Evolutionary conservation across 306 rosid species (phyloP), one percentile per base, ranked within the genome.

Genomic region (Nissolia schottii): DNA sequence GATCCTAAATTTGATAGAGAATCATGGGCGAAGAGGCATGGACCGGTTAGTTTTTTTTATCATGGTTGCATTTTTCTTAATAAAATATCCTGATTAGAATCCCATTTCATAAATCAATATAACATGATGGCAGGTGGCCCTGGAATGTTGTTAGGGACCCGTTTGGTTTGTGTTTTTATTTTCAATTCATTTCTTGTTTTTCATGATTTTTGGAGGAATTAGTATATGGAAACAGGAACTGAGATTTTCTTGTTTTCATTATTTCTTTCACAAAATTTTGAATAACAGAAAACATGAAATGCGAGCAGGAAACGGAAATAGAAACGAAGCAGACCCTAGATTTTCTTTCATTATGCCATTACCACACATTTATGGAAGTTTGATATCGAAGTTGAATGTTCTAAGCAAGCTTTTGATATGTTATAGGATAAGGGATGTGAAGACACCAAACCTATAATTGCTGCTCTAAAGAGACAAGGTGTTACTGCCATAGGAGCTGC

Each of bases 371-470:
- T 41, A 59, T 50, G 59, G 49, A 45, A 57, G 10, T 8, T 2
- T 19, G 25, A 10, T 59, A n/a, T 1, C 9, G 24, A 25, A 64
- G 43, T 64, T 19, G 31, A 43, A 10, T 64, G 29, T 18, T 66
- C 18, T 45, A 18, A 22, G 15, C 74, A 55, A 56, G 2, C 7
- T 5, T 29, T 3, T 13, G 28, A 12, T 22, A 15, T 59, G 55
- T 68, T 37, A 27, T 64, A 86, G 91, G 89, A 76, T 40, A 87
- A 85, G 70, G 90, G 66, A 37, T 59, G 72, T 61, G 92, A 85
- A 79, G 87, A 83, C 27, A 69, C 78, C 8, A 79, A 85, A 67
- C 73, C 71, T 50, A 45, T 89, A 35, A 70, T 89, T 67, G 84
- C 82, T 51, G 89, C 79, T 77, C 77, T 89, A 28, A 82, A 57